These are phyloP conservation scores for Calonectria leucothoes DNA, from an alignment of 2,329 filamentous ascomycete genomes.

Conservation along the genomic window DNA sequence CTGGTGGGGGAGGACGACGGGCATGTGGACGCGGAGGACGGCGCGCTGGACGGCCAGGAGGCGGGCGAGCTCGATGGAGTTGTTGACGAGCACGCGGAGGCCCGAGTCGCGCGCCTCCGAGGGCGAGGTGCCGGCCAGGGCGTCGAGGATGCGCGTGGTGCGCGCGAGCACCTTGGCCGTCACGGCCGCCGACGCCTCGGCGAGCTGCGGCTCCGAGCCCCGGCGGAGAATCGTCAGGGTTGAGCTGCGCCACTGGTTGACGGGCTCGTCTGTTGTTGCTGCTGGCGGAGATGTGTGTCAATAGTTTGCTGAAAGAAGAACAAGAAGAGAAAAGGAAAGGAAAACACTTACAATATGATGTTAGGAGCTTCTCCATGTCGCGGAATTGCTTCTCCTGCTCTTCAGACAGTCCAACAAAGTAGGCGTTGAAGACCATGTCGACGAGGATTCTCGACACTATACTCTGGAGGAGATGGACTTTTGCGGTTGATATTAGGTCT, in stretches of 20 bases:
- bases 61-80: constrained; percentile 67
- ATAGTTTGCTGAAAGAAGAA: too few species aligned
- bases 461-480: constrained; percentile 72
- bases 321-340: neutral
- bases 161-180: constrained; percentile 57
- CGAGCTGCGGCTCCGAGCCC: constrained; percentile 60
- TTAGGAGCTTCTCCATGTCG: constrained; percentile 55
- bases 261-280: constrained; percentile 60
- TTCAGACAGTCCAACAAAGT: constrained; percentile 71
- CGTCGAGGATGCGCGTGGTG: constrained; percentile 62
- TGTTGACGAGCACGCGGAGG: constrained; percentile 63
- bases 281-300: constrained; percentile 15
- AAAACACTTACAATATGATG: constrained; percentile 39
- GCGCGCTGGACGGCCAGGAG: constrained; percentile 70
- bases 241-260: constrained; percentile 76
- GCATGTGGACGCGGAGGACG: constrained; percentile 67
- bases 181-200: constrained; percentile 56
- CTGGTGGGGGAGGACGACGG: constrained; percentile 64
- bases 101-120: constrained; percentile 62
- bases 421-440: constrained; percentile 69
- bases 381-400: constrained; percentile 64
- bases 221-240: constrained; percentile 70
- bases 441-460: constrained; percentile 70
- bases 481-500: constrained; percentile 63
- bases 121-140: constrained; percentile 56